Base-by-base conservation (phyloP, 176 grass and related monocot genomes). In the Puya raimondii region DNA sequence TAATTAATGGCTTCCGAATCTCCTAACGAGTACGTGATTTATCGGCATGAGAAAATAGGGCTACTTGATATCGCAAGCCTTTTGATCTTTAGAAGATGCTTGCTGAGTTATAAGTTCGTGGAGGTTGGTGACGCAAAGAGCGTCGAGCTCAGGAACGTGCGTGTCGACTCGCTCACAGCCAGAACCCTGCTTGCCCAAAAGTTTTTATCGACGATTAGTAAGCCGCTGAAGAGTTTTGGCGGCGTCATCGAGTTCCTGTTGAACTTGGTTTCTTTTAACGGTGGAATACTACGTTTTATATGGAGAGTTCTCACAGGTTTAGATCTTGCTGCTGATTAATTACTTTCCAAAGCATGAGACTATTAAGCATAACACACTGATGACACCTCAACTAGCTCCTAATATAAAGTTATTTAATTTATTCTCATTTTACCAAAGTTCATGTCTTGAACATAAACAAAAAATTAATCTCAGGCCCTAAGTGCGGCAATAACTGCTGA, bases 201-300 rank as follows among this genome's bases (percentile, higher is more conserved):
- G 78, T 75, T 66, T 7, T 69, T 91, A 4, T 53, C 1, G 0
- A 21, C 14, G 50, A 64, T 51, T 9, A 76, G 80, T 33, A 68
- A 48, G 4, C 88, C 88, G 0, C 21, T 82, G 2, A 70, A 77
- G 33, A 66, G 20, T 2, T 1, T 68, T 21, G 88, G 88, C 15
- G 9, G 14, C 68, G 11, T 70, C 50, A 22, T 80, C 47, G 88
- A 91, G 79, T 80, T 82, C 65, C 1, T 85, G 21, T 63, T 87
- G 42, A 91, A 91, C 85, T 80, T 91, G 65, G 0, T 91, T 61
- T 51, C 75, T 0, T 82, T 91, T 64, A 87, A 91, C 74, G 82
- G 82, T 3, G 88, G 88, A 12, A 22, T 91, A 12, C 53, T 84
- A 23, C 74, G 84, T 75, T 74, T 91, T 70, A 9, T 91, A 11